Conservation (phyloP, 495 filamentous ascomycete genomes). For the Annulohypoxylon stygium region DNA sequence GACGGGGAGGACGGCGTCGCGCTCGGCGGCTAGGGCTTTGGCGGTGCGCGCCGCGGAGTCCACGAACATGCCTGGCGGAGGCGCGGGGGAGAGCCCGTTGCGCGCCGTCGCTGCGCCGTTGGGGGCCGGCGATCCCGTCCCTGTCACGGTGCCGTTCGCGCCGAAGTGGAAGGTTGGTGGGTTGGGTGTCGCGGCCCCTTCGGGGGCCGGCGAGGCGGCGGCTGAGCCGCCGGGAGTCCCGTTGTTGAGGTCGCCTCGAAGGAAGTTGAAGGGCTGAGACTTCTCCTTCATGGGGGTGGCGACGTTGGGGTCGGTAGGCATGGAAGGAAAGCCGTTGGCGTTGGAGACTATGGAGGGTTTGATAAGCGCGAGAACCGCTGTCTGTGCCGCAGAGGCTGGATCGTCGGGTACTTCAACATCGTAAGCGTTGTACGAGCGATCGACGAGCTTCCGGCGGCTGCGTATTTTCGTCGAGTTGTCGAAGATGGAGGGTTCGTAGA, state of each 20-base stretch:
- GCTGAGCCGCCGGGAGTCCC: slow-evolving; percentile 85
- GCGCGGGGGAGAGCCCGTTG: slow-evolving; percentile 64
- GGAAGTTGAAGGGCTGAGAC: slow-evolving; percentile 66
- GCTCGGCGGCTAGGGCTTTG: slow-evolving; percentile 70
- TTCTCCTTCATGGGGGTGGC: slow-evolving; percentile 68
- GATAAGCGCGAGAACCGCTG: slow-evolving; percentile 76
- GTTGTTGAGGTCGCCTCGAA: slow-evolving; percentile 68
- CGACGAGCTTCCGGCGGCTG: slow-evolving; percentile 81
- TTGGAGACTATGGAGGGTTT: slow-evolving; percentile 68
- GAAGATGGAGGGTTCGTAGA: slow-evolving; percentile 89
- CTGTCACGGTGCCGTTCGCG: slow-evolving; percentile 58
- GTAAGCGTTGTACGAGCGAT: slow-evolving; percentile 91
- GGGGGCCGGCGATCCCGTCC: slow-evolving; percentile 59
- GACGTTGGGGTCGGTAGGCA: slow-evolving; percentile 53
- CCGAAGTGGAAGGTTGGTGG: slow-evolving; percentile 68
- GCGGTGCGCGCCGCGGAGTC: slow-evolving; percentile 60
- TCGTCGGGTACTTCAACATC: slow-evolving; percentile 88
- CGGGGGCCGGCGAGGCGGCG: slow-evolving; percentile 87
- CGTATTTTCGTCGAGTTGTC: slow-evolving; percentile 82
- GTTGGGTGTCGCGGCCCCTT: slow-evolving; percentile 76
- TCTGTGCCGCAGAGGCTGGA: slow-evolving; percentile 86
- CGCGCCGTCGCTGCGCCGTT: slow-evolving; percentile 51
- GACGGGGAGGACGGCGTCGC: slow-evolving; percentile 84
- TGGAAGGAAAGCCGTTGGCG: slow-evolving; percentile 53
- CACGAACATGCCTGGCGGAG: slow-evolving; percentile 53